Evolutionary conservation across 768 basidiomycete genomes (phyloP).

Genomic region (Pleurotus cornucopiae): DNA sequence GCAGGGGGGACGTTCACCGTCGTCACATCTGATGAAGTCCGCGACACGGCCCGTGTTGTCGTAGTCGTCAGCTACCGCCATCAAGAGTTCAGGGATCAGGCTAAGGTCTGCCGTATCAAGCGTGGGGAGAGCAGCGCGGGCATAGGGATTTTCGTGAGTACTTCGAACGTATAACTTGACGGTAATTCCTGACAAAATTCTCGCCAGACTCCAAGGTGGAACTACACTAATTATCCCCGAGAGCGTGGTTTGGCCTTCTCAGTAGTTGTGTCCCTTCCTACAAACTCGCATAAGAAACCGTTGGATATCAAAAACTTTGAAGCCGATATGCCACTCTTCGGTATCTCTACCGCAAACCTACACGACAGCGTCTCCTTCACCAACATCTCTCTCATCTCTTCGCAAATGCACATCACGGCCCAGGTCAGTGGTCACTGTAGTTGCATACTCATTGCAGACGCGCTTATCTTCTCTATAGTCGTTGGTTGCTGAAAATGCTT

Average conservation of each 20-base stretch:
- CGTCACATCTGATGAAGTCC: conserved; percentile 16
- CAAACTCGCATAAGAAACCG: conserved; percentile 14
- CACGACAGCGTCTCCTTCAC: conserved; percentile 34
- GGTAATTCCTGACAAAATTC: neutral
- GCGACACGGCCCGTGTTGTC: conserved; percentile 21
- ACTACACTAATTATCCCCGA: neutral
- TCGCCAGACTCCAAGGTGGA: conserved; percentile 26
- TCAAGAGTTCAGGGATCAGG: conserved; percentile 16
- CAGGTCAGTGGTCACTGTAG: conserved; percentile 22
- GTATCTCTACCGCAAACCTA: conserved; percentile 33
- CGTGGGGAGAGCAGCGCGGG: conserved; percentile 23
- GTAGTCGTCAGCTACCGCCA: conserved; percentile 20
- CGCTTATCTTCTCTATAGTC: no score
- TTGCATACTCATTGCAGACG: neutral
- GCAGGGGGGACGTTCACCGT: conserved; percentile 23
- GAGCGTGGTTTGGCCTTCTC: conserved; percentile 26
- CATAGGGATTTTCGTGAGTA: conserved; percentile 33
- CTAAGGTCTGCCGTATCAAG: conserved; percentile 25
- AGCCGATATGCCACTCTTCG: conserved; percentile 38
- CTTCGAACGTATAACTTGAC: neutral
- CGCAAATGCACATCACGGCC: conserved; percentile 28
- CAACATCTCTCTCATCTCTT: conserved; percentile 27
- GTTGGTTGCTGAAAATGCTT: conserved; percentile 23
- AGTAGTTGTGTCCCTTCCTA: conserved; percentile 33
- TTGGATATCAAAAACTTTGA: conserved; percentile 38